Conservation (phyloP, 2,329 filamentous ascomycete genomes). For the Paramyrothecium sp. region DNA sequence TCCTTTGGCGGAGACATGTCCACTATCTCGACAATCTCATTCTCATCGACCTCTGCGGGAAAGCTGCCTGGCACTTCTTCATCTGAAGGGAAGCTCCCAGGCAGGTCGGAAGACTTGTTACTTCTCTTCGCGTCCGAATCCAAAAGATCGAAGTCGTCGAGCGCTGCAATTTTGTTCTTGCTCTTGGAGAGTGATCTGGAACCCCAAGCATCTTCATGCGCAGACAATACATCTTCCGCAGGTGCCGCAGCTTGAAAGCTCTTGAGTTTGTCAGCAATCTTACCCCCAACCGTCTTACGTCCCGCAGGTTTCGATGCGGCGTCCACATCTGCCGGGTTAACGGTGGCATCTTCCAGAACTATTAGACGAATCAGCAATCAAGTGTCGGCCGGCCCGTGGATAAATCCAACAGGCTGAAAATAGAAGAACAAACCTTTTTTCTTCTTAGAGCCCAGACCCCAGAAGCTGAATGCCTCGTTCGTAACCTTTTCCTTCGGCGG, state of each 20-base stretch:
- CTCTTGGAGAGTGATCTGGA: conserved; percentile 41
- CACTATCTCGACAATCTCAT: conserved; percentile 49
- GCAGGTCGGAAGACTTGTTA: conserved; percentile 17
- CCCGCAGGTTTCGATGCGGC: conserved; percentile 38
- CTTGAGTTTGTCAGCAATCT: conserved; percentile 56
- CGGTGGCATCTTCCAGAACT: conserved; percentile 43
- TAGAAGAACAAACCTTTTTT: conserved; percentile 35
- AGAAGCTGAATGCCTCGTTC: conserved; percentile 53
- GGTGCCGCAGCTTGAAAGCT: conserved; percentile 47
- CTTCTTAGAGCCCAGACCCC: conserved; percentile 47
- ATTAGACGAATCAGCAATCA: conserved; percentile 48
- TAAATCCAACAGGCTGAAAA: conserved; percentile 13
- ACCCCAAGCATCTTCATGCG: conserved; percentile 13
- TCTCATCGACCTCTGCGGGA: conserved; percentile 47
- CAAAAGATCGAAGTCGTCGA: conserved; percentile 27
- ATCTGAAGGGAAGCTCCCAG: conserved; percentile 59
- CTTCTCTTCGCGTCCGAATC: conserved; percentile 30
- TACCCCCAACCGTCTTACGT: conserved; percentile 49
- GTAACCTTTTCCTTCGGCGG: conserved; percentile 27
- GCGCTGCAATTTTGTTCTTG: conserved; percentile 28
- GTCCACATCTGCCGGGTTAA: conserved; percentile 30
- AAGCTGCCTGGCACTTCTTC: conserved; percentile 53
- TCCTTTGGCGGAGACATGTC: conserved; percentile 40
- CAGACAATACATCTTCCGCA: conserved; percentile 26
- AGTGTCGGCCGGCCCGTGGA: conserved; percentile 38